phyloP scores from a whole-genome alignment of 495 filamentous ascomycete species.

The Penicillium lividum region DNA sequence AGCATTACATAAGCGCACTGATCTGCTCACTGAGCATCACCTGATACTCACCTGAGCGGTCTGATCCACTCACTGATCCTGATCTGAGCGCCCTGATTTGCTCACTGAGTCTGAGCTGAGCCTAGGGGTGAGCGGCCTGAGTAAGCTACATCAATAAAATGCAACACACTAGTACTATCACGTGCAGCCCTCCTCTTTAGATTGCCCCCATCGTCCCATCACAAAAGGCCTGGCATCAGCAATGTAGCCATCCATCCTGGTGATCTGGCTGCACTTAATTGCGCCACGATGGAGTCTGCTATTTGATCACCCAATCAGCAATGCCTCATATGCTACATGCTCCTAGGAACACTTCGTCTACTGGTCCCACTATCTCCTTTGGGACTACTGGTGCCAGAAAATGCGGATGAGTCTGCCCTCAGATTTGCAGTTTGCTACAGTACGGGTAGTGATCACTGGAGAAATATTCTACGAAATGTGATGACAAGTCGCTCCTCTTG shows the following conservation, averaged over 20 bases:
- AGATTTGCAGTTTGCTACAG: neutral
- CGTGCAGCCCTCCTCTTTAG: neutral
- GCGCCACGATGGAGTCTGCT: constrained; percentile 7
- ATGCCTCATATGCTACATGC: neutral
- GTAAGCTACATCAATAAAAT: neutral
- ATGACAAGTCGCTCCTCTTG: neutral
- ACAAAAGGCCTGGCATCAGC: constrained; percentile 1
- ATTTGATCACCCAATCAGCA: constrained; percentile 5
- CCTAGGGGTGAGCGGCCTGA: neutral
- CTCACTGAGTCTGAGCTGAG: neutral
- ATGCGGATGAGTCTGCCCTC: neutral
- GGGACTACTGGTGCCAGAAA: constrained; percentile 2
- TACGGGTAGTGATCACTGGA: neutral
- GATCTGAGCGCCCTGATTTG: neutral
- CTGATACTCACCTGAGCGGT: neutral
- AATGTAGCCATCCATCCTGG: constrained; percentile 2
- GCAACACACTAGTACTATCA: neutral
- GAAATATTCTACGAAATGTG: neutral
- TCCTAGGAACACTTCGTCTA: constrained; percentile 9
- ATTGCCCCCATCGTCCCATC: constrained; percentile 7
- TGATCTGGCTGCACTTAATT: constrained; percentile 4
- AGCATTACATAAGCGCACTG: constrained; percentile 8
- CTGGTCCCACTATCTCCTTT: constrained; percentile 1
- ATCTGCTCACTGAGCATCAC: constrained; percentile 7
- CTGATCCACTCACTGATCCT: constrained; percentile 11